Percentiles rank a stretch among this genome's conserved stretches.
phyloP scores from a whole-genome alignment of 192 early-diverging fungal genomes.

The Dissophora ornata region DNA sequence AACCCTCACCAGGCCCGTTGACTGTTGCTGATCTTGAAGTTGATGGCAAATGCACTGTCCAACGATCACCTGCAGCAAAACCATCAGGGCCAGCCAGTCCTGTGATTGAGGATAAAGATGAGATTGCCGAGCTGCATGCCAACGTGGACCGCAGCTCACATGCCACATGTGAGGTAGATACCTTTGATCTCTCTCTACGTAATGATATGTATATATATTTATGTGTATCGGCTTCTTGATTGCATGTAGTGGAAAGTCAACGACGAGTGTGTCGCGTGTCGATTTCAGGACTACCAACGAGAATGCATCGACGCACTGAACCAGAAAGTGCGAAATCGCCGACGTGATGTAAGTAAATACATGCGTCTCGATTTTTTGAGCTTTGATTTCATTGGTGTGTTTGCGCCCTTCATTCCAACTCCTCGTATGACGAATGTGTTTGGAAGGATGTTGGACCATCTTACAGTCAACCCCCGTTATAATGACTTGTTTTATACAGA shows the following conservation, averaged over 20 bases:
- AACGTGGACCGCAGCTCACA: conserved; percentile 14
- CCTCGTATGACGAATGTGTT: conserved; percentile 6
- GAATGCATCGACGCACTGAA: background rate
- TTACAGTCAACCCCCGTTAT: too few relatives aligned
- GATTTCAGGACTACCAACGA: conserved; percentile 6
- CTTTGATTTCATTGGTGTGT: background rate
- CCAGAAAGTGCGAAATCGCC: conserved; percentile 1
- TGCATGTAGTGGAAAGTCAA: conserved; percentile 2
- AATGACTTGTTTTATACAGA: too few relatives aligned
- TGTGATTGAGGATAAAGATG: conserved; percentile 8
- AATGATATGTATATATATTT: conserved; percentile 8
- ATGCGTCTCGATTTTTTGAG: conserved; percentile 1
- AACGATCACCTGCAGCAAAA: conserved; percentile 5
- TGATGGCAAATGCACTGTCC: conserved; percentile 10
- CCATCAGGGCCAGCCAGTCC: conserved; percentile 2
- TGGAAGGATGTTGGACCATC: background rate
- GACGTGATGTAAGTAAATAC: conserved; percentile 8
- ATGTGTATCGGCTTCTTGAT: background rate
- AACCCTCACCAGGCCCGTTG: background rate
- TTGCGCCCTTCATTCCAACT: conserved; percentile 7
- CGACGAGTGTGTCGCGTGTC: background rate
- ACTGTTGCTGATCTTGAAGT: conserved; percentile 8
- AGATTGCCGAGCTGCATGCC: conserved; percentile 7
- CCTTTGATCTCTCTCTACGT: conserved; percentile 7
- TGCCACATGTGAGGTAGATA: conserved; percentile 2